Base-by-base conservation (phyloP, 352 stramenopile species). In the Pythium aristosporum region DNA sequence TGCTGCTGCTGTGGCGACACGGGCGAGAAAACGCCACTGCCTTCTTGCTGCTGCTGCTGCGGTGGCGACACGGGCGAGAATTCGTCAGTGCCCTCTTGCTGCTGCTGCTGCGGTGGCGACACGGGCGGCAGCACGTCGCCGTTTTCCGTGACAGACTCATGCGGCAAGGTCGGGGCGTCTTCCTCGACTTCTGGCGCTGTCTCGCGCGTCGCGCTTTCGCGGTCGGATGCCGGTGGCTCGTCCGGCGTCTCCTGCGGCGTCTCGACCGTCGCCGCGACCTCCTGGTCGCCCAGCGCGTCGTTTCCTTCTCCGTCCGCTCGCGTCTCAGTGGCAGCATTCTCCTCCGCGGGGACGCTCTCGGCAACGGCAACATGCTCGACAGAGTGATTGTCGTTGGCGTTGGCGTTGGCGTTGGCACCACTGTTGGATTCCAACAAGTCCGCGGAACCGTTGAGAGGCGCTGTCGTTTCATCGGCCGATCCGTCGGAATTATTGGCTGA, bases 331-430 rank as follows among this genome's bases (percentile, higher is more conserved):
- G 28, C 41, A 18, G 25, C 23, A 20, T 34, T 39, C n/a, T 48
- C 39, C 0, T 48, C 48, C 5, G 28, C 15, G 52, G 23, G 4
- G 10, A 21, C 49, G 25, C 5, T 30, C 25, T 30, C 25, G 46
- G 44, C 48, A 65, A 58, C 36, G 51, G 55, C 61, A 67, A 67
- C 52, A 20, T 48, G 43, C 20, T 36, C 13, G 23, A 28, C 20
- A 57, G 59, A 65, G 32, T 65, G 59, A 65, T 65, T 65, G 59
- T 65, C 60, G 37, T 63, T 48, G 61, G 52, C 21, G 20, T 53
- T 18, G 49, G 30, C 23, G 48, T 37, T 4, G 46, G 25, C 2
- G 30, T 41, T n/a, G 55, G 43, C 44, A 42, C 16, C 25, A 28
- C 52, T 30, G 43, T 53, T 54, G 56, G 41, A 13, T 23, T 60